These are phyloP conservation scores for Phytophthora meadii DNA, from an alignment of 352 stramenopile species.

Conservation along the genomic window DNA sequence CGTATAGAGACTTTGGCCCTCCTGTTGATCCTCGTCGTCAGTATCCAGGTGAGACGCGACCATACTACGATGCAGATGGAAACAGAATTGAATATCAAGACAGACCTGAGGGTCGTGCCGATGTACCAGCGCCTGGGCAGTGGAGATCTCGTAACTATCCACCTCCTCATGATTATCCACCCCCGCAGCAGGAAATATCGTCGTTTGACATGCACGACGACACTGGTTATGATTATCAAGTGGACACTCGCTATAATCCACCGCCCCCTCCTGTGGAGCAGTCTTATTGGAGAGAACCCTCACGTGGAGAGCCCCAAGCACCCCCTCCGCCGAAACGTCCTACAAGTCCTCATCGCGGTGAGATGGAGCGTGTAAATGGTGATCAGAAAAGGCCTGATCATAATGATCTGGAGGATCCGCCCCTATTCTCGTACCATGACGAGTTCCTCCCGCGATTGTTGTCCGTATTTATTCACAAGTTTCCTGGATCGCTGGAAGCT, in stretches of 20 bases:
- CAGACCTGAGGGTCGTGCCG: constrained; percentile 2
- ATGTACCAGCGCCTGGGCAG: constrained; percentile 5
- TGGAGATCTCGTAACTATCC: constrained; percentile 24
- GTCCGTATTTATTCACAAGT: constrained; percentile 58
- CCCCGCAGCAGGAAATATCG: constrained; percentile 18
- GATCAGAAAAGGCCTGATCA: constrained; percentile 5
- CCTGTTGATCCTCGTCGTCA: constrained; percentile 13
- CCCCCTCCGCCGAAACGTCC: constrained; percentile 5
- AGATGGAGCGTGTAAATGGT: constrained; percentile 3
- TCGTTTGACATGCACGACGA: constrained; percentile 5
- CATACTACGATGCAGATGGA: constrained; percentile 10
- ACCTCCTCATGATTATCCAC: constrained; percentile 18
- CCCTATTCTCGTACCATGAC: constrained; percentile 63
- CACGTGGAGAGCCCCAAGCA: constrained; percentile 4
- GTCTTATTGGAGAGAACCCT: constrained; percentile 20
- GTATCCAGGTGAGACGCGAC: constrained; percentile 9
- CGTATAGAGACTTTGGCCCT: constrained; percentile 20
- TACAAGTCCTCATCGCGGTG: constrained; percentile 22
- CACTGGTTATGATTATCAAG: constrained; percentile 24
- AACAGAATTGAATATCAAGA: constrained; percentile 22
- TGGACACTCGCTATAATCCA: constrained; percentile 33
- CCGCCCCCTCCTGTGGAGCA: constrained; percentile 20
- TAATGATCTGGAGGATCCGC: constrained; percentile 29
- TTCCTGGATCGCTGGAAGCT: constrained; percentile 56
- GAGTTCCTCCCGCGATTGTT: constrained; percentile 56